Conservation (phyloP, 2,329 filamentous ascomycete species). For the Phialophora verrucosa region DNA sequence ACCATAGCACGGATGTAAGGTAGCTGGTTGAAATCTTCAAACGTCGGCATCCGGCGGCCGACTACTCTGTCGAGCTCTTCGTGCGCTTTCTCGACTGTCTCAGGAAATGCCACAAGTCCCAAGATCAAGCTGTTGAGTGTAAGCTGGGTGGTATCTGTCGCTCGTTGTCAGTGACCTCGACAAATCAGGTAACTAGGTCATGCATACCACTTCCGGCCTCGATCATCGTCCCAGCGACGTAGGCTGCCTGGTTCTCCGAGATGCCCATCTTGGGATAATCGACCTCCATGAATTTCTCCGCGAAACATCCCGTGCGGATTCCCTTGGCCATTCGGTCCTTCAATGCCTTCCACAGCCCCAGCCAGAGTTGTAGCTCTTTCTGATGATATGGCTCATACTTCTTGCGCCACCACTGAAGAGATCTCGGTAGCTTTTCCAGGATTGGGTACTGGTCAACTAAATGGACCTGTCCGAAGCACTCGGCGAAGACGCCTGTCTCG, state of each 20-base stretch:
- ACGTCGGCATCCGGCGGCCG: constrained; percentile 40
- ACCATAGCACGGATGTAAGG: constrained; percentile 43
- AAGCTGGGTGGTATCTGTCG: constrained; percentile 43
- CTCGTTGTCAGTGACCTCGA: constrained; percentile 38
- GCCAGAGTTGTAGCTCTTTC: constrained; percentile 12
- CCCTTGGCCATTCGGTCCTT: constrained; percentile 9
- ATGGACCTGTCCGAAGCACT: constrained; percentile 14
- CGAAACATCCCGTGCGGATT: constrained; percentile 17
- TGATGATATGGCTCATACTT: constrained; percentile 17
- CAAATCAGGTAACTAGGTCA: constrained; percentile 34
- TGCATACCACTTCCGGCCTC: constrained; percentile 23
- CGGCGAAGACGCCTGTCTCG: constrained; percentile 15
- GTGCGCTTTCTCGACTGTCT: constrained; percentile 7
- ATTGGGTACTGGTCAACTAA: constrained; percentile 33
- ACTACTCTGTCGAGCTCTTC: constrained; percentile 8
- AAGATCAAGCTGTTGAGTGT: constrained; percentile 15
- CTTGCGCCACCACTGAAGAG: constrained; percentile 25
- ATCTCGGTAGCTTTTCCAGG: constrained; percentile 25
- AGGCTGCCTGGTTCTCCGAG: constrained; percentile 45
- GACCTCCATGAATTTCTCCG: constrained; percentile 23
- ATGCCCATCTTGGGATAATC: constrained; percentile 43
- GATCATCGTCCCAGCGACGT: constrained; percentile 42
- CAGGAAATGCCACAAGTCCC: background rate
- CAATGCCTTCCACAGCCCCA: constrained; percentile 10
- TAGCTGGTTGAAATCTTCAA: constrained; percentile 40